Evolutionary conservation across 176 grass and related monocot genomes (phyloP).

Genomic region (Phoenix roebelenii): DNA sequence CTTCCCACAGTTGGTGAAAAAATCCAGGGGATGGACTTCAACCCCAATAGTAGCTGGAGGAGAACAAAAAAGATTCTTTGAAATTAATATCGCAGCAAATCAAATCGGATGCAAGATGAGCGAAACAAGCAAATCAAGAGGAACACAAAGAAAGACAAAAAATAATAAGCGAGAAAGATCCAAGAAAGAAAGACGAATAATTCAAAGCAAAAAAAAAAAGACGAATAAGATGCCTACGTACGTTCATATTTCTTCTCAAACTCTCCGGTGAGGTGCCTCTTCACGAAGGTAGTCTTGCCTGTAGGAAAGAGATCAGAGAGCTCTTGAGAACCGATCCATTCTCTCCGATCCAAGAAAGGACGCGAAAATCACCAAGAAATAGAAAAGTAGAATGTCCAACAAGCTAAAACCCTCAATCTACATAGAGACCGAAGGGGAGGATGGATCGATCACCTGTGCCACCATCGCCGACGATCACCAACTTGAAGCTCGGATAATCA

Average conservation of each 20-base stretch:
- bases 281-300: conserved; percentile 33
- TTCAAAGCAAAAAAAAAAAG: background rate
- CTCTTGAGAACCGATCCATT: no score
- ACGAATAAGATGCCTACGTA: conserved; percentile 12
- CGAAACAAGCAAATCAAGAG: background rate
- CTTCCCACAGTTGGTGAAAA: conserved; percentile 24
- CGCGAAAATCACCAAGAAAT: background rate
- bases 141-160: conserved; percentile 1
- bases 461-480: conserved; percentile 34
- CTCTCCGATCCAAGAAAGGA: no score
- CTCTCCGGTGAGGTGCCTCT: conserved; percentile 30
- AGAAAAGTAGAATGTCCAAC: background rate
- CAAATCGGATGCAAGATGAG: background rate
- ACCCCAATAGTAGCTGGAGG: conserved; percentile 33
- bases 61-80: no score
- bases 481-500: conserved; percentile 37
- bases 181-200: background rate
- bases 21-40: conserved; percentile 40
- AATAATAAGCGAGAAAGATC: background rate
- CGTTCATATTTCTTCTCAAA: conserved; percentile 44
- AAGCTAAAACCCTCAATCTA: background rate
- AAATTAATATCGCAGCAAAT: background rate
- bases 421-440: background rate
- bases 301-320: background rate
- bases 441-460: conserved; percentile 19